Conservation (phyloP, 2,329 filamentous ascomycete genomes). For the Hypoxylon sp. region DNA sequence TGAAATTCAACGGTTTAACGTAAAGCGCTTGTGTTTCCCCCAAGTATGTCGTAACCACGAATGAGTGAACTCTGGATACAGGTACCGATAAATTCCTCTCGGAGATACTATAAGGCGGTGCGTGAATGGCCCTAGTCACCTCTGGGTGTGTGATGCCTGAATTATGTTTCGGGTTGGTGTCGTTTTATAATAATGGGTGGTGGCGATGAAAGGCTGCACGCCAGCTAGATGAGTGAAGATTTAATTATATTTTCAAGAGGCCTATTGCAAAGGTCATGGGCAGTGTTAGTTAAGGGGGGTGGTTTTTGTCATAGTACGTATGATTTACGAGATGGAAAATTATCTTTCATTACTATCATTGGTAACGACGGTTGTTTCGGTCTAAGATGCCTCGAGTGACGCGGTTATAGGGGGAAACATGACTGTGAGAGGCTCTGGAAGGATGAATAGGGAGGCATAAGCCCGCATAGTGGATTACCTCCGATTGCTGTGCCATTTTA, state of each 20-base stretch:
- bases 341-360: background rate
- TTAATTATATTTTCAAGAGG: background rate
- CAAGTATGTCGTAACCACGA: background rate
- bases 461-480: conserved; percentile 4
- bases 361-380: background rate
- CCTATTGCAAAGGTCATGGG: background rate
- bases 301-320: conserved; percentile 6
- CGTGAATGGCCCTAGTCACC: conserved; percentile 1
- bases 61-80: background rate
- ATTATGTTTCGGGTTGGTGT: conserved; percentile 3
- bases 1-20: background rate
- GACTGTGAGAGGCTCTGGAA: conserved; percentile 2
- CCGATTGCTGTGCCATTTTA: too few species aligned
- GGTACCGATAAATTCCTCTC: background rate
- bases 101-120: too few species aligned
- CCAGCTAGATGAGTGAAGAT: background rate
- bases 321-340: background rate
- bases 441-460: conserved; percentile 2
- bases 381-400: background rate
- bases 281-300: conserved; percentile 5
- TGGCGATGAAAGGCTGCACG: conserved; percentile 3
- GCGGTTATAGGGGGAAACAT: conserved; percentile 9
- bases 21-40: background rate
- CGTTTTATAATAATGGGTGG: conserved; percentile 13
- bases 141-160: background rate